Base-by-base conservation (phyloP, 2,329 filamentous ascomycete genomes). In the Microdochium paspali region DNA sequence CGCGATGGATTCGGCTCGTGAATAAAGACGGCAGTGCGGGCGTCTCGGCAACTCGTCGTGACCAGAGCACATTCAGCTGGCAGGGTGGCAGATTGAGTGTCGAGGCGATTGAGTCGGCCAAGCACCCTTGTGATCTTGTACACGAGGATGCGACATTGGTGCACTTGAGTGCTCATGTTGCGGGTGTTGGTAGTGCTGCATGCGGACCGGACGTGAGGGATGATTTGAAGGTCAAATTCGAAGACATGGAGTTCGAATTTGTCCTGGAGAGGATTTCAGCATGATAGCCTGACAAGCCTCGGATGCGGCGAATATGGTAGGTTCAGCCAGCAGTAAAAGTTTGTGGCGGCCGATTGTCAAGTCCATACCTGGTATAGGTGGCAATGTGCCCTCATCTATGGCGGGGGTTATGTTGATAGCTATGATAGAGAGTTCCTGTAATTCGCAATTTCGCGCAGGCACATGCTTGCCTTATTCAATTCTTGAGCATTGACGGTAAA, bases 71-170 rank as follows among this genome's bases (percentile, higher is more conserved):
- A 68, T 24, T 70, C 73, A 12, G 55, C 67, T 51, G 59, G 69
- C 79, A 51, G 80, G 77, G 1, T 65, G 68, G 45, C 71, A 82
- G 75, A 50, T 78, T 82, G 56, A 68, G 70, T 18, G 67, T 71
- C 23, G 58, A 63, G 30, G 74, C 71, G 44, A 62, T 87, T 24
- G 73, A 80, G 44, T 68, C 68, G 2, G 81, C 82, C 2, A 72
- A 66, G 40, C 84, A 88, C 59, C 83, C 84, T 1, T 71, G 77
- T 53, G 80, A 87, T 58, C 61, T 88, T 47, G 66, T 66, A 2
- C 70, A 50, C 69, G 66, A 59, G 67, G 75, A 54, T 68, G 74
- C 47, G 50, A 73, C 77, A 20, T 61, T 82, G 25, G 59, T 84
- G 15, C 67, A 79, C 47, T 58, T 84, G 42, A 80, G 84, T 64